Evolutionary conservation across 2,329 filamentous ascomycete species (phyloP), one percentile per base, ranked within the genome.

Genomic region (Nothomitra cinnamomea): DNA sequence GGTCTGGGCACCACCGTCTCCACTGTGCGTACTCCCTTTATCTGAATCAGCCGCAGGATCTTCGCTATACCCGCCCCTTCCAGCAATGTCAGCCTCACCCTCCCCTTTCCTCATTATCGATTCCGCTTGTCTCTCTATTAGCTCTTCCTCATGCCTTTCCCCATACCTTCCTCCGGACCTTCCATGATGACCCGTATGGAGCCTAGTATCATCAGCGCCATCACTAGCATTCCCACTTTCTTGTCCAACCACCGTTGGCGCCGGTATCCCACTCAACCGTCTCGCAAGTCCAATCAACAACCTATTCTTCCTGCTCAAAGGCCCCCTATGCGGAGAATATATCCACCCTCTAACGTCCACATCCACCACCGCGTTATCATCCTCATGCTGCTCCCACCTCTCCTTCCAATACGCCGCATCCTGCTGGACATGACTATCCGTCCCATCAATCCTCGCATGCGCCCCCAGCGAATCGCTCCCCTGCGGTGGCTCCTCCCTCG

Each of bases 311-410:
- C 89, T 78, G 24, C 79, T 90, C 77, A 95, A 81, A 2, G 87
- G 88, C 0, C 87, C 88, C 59, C 76, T 77, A 61, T 90, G 86
- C 17, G 90, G 90, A 40, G 81, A 80, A 66, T 95, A 98, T 52
- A 96, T 78, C 92, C 94, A 98, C 13, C 92, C 92, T 60, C 90
- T 78, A 22, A 98, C 87, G 65, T 98, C 90, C 4, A 96, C 87
- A 63, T 96, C 90, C 1, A 95, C 85, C 2, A 95, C 73, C 0
- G 89, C 87, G 64, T 84, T 85, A 61, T 88, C 82, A 56, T 90
- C 82, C 64, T 94, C 85, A 53, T 83, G 77, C 56, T 77, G 77
- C 55, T 89, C 80, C 85, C 86, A 94, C 62, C 90, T 80, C 53
- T 79, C 72, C 42, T 76, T 78, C 82, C 85, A 90, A 64, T 84